Conservation (phyloP, 192 early-diverging fungal genomes). For the Spizellomyces sp. region DNA sequence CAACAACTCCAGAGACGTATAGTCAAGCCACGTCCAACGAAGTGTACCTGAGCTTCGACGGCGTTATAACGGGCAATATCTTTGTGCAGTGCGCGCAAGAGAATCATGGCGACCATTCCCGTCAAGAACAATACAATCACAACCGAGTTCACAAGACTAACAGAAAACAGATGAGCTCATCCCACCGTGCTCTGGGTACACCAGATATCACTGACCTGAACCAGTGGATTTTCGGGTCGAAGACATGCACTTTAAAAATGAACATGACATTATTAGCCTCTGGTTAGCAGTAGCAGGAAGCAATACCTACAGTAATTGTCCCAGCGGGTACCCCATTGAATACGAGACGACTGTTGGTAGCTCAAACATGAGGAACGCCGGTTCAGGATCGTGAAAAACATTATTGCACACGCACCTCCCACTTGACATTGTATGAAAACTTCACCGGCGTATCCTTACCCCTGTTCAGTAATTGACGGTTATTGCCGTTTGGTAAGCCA, state of each 20-base stretch:
- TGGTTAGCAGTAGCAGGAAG: background rate
- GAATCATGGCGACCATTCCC: conserved; percentile 62
- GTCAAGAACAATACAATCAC: conserved; percentile 58
- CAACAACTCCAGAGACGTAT: too few species aligned
- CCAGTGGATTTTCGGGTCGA: conserved; percentile 63
- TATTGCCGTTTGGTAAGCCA: background rate
- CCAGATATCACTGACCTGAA: conserved; percentile 33
- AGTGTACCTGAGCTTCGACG: conserved; percentile 33
- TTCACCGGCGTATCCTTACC: conserved; percentile 33
- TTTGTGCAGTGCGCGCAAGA: conserved; percentile 56
- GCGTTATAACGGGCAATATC: conserved; percentile 66
- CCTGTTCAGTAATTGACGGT: background rate
- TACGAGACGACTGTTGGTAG: conserved; percentile 34
- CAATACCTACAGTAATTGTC: conserved; percentile 37
- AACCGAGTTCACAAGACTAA: conserved; percentile 59
- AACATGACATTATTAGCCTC: background rate
- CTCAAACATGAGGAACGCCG: too few species aligned
- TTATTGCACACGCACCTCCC: conserved; percentile 29
- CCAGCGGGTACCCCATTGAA: conserved; percentile 55
- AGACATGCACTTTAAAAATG: conserved; percentile 15
- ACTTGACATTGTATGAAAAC: conserved; percentile 56
- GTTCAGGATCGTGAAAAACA: too few species aligned
- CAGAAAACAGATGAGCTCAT: background rate
- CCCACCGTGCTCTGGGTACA: background rate
- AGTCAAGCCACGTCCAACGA: too few species aligned